Evolutionary conservation across 139 green algal genomes (phyloP).

Genomic region (Picochlorum sp.): DNA sequence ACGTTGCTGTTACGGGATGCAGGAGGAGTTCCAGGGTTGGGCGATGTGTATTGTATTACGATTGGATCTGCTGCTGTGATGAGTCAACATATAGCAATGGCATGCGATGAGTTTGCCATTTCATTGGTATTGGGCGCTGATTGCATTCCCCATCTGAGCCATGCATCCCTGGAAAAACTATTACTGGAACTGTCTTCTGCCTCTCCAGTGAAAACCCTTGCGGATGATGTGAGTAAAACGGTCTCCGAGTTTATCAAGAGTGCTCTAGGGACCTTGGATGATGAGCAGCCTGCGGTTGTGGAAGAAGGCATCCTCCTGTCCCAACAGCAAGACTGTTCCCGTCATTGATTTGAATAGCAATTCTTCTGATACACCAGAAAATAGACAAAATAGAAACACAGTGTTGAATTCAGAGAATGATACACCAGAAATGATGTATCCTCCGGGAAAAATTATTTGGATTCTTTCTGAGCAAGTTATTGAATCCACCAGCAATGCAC

Average conservation of each 20-base stretch:
- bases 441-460: slow-evolving; percentile 21
- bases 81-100: slow-evolving; percentile 25
- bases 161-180: slow-evolving; percentile 35
- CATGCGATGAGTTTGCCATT: slow-evolving; percentile 21
- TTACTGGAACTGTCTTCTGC: slow-evolving; percentile 35
- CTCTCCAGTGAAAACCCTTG: slow-evolving; percentile 16
- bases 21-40: slow-evolving; percentile 24
- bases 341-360: no score
- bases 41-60: slow-evolving; percentile 26
- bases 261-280: not conserved
- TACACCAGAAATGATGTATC: slow-evolving; percentile 10
- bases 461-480: slow-evolving; percentile 10
- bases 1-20: slow-evolving; percentile 32
- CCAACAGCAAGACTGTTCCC: no score
- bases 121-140: slow-evolving; percentile 36
- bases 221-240: not conserved
- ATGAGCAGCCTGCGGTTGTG: no score
- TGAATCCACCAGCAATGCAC: not conserved
- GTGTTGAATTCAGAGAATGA: not conserved
- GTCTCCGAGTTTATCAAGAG: not conserved
- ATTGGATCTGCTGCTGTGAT: slow-evolving; percentile 43
- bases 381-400: not conserved
- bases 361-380: no score
- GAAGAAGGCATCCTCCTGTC: no score
- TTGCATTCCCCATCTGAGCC: slow-evolving; percentile 32